These are phyloP conservation scores for Cucumis cinereus DNA, from an alignment of 306 rosid genomes.

Conservation along the genomic window DNA sequence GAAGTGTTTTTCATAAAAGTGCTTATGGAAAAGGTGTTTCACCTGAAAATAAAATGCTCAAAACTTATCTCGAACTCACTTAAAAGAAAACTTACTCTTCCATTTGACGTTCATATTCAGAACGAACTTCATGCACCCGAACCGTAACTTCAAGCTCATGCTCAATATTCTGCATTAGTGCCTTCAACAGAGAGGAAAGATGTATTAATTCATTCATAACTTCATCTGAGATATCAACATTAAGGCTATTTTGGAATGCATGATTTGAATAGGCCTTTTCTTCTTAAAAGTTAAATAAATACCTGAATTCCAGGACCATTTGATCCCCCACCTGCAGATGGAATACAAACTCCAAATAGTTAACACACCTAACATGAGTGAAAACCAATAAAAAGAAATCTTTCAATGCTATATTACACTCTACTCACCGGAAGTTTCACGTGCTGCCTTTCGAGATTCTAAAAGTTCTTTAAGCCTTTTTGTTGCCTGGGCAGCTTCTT, in stretches of 20 bases:
- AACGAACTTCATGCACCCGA: slow-evolving; percentile 86
- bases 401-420: background rate
- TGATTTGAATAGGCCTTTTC: background rate
- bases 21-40: background rate
- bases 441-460: slow-evolving; percentile 73
- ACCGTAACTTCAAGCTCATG: slow-evolving; percentile 92
- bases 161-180: slow-evolving; percentile 79
- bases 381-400: background rate
- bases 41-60: background rate
- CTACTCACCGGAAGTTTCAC: slow-evolving; percentile 47
- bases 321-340: slow-evolving; percentile 28
- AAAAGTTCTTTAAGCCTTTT: slow-evolving; percentile 84
- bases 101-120: slow-evolving; percentile 78
- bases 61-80: background rate
- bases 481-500: slow-evolving; percentile 87
- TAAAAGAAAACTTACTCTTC: slow-evolving; percentile 52
- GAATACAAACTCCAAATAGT: slow-evolving; percentile 9
- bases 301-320: slow-evolving; percentile 87
- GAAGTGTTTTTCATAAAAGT: background rate
- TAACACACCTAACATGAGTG: background rate
- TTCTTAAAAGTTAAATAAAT: background rate
- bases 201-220: background rate
- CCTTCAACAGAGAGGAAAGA: slow-evolving; percentile 31
- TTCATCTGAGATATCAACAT: background rate
- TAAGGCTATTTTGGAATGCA: background rate